Conservation (phyloP, 352 stramenopile genomes). For the Phytophthora cajani region DNA sequence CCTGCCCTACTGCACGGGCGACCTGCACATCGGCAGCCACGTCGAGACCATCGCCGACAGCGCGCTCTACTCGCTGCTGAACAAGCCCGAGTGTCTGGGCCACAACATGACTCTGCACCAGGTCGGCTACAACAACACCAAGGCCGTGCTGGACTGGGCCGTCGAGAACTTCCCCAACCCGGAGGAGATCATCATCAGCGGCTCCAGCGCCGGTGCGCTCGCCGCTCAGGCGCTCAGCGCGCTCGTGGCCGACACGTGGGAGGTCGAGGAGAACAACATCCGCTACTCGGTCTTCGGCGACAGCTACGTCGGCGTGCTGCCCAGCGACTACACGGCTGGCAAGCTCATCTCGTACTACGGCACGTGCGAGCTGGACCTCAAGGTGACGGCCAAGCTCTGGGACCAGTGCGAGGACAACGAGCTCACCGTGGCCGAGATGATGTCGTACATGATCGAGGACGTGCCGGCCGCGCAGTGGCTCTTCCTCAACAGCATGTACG, state of each 20-base stretch:
- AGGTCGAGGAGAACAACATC: constrained; percentile 62
- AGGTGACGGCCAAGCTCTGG: constrained; percentile 43
- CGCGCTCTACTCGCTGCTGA: constrained; percentile 46
- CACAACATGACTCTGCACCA: constrained; percentile 65
- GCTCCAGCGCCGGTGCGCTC: constrained; percentile 64
- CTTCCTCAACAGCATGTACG: constrained; percentile 69
- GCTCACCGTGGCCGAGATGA: constrained; percentile 54
- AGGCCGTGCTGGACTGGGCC: constrained; percentile 69
- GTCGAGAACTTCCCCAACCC: constrained; percentile 66
- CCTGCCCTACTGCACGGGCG: constrained; percentile 77
- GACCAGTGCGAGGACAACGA: constrained; percentile 54
- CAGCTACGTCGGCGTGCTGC: constrained; percentile 72
- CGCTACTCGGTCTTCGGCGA: constrained; percentile 65
- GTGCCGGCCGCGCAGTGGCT: constrained; percentile 62
- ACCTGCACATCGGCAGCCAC: constrained; percentile 66
- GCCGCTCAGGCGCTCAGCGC: constrained; percentile 55
- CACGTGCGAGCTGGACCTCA: constrained; percentile 58
- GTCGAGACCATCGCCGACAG: constrained; percentile 37
- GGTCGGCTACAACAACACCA: constrained; percentile 70
- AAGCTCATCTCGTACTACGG: constrained; percentile 70
- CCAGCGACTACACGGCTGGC: constrained; percentile 49
- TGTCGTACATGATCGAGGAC: constrained; percentile 59
- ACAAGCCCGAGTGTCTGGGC: constrained; percentile 44
- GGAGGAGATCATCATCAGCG: constrained; percentile 60
- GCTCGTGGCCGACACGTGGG: constrained; percentile 60